These are phyloP conservation scores for Saturnispora galanensis DNA, from an alignment of 805 yeast species.

Conservation along the genomic window DNA sequence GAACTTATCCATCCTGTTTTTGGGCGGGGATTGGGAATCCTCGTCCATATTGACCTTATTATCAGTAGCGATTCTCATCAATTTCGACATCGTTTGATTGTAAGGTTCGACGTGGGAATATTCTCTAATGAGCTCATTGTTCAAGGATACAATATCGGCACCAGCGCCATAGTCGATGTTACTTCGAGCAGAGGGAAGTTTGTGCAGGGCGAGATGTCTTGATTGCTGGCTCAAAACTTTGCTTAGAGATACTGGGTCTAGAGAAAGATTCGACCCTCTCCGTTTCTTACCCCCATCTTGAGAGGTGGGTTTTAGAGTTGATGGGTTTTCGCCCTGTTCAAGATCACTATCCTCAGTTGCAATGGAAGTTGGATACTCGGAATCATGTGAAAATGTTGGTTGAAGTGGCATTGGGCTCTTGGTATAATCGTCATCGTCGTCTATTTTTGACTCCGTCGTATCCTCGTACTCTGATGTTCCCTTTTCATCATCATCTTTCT, in stretches of 20 bases:
- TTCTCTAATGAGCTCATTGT: constrained; percentile 25
- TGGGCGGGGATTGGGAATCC: too few relatives aligned
- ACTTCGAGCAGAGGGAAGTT: constrained; percentile 26
- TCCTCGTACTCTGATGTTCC: background rate
- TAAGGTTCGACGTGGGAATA: constrained; percentile 28
- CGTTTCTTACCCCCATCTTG: background rate
- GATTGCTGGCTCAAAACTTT: constrained; percentile 4
- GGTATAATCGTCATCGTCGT: background rate
- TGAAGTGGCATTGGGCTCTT: background rate
- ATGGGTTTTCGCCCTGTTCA: background rate
- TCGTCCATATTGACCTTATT: constrained; percentile 17
- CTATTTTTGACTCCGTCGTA: too few relatives aligned
- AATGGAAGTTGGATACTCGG: constrained; percentile 6
- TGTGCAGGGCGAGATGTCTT: constrained; percentile 13
- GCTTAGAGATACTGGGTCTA: constrained; percentile 6
- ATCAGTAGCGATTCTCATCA: constrained; percentile 26
- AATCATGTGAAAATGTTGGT: background rate
- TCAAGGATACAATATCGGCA: constrained; percentile 15
- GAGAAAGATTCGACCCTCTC: background rate
- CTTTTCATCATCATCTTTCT: constrained; percentile 1
- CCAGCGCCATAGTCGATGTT: background rate
- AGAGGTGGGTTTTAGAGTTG: background rate
- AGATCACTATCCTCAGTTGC: constrained; percentile 1
- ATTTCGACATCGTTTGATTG: constrained; percentile 22
- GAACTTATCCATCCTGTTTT: constrained; percentile 15